A percentile compares a stretch with the other conserved stretches of the same genome.
These are phyloP conservation scores for Fraxinus xanthoxyloides DNA, from an alignment of 305 asterid genomes.

Conservation along the genomic window DNA sequence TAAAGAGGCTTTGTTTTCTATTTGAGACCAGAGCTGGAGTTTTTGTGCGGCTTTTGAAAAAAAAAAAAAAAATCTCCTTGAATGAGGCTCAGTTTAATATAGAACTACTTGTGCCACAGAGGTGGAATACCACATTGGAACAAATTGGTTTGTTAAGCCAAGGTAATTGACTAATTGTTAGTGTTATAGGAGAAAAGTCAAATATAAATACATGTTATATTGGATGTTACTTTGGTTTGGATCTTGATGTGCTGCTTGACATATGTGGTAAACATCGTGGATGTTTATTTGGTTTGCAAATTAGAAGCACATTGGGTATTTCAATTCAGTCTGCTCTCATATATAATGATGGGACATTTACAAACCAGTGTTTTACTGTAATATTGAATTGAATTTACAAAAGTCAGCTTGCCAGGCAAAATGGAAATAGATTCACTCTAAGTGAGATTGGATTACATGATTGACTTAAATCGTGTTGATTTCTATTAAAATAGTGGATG, in stretches of 20 bases:
- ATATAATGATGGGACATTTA: background rate
- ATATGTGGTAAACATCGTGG: constrained; percentile 2
- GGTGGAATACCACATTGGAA: constrained; percentile 10
- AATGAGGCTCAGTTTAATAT: background rate
- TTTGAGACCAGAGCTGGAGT: background rate
- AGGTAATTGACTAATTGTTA: background rate
- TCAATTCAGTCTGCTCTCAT: background rate
- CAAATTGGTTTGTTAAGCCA: background rate
- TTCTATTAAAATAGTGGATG: background rate
- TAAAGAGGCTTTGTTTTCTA: background rate
- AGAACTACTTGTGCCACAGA: background rate
- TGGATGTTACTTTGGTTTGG: background rate
- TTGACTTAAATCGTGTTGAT: background rate
- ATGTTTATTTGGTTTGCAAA: background rate
- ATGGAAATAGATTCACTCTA: background rate
- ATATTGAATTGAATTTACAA: constrained; percentile 6
- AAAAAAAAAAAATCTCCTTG: background rate
- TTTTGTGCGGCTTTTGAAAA: background rate
- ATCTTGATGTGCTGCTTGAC: background rate
- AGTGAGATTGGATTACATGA: background rate
- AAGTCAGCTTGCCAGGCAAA: background rate
- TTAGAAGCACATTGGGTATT: background rate
- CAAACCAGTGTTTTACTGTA: background rate
- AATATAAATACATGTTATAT: background rate
- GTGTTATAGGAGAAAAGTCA: background rate